These are phyloP conservation scores for Cryptosporidium tyzzeri DNA, from an alignment of 169 alveolate genomes.

Conservation along the genomic window DNA sequence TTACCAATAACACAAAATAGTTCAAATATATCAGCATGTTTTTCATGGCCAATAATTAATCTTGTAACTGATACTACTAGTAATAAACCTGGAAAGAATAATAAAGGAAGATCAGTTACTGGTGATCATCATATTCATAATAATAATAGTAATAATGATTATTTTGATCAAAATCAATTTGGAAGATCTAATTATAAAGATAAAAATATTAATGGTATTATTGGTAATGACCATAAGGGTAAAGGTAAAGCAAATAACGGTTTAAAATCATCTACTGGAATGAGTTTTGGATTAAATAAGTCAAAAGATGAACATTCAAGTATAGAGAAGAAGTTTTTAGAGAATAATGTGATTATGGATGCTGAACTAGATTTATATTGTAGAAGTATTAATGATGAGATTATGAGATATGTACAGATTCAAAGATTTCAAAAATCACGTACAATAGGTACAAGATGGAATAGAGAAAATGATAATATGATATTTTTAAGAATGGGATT, in stretches of 20 bases:
- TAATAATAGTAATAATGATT: neutral
- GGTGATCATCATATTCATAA: too few species aligned
- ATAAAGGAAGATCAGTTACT: neutral
- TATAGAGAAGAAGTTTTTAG: conserved; percentile 11
- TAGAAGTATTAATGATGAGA: conserved; percentile 62
- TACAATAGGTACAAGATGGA: conserved; percentile 75
- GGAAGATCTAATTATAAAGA: neutral
- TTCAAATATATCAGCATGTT: conserved; percentile 65
- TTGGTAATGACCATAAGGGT: too few species aligned
- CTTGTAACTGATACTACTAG: conserved; percentile 1
- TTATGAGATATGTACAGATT: conserved; percentile 58
- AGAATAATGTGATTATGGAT: conserved; percentile 9
- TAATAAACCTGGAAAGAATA: neutral
- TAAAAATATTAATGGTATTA: too few species aligned
- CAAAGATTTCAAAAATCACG: conserved; percentile 76
- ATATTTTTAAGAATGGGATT: conserved; percentile 61
- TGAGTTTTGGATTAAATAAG: neutral
- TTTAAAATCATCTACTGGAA: neutral
- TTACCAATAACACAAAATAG: conserved; percentile 50
- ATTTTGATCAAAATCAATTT: neutral
- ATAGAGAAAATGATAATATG: conserved; percentile 46
- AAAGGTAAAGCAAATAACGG: neutral
- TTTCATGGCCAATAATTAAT: conserved; percentile 69
- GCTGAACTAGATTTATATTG: conserved; percentile 56
- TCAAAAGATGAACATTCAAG: neutral